Percentiles rank a stretch among this genome's conserved stretches.
Evolutionary conservation across 2,329 filamentous ascomycete genomes (phyloP).

Genomic region (Neopestalotiopsis sp.): DNA sequence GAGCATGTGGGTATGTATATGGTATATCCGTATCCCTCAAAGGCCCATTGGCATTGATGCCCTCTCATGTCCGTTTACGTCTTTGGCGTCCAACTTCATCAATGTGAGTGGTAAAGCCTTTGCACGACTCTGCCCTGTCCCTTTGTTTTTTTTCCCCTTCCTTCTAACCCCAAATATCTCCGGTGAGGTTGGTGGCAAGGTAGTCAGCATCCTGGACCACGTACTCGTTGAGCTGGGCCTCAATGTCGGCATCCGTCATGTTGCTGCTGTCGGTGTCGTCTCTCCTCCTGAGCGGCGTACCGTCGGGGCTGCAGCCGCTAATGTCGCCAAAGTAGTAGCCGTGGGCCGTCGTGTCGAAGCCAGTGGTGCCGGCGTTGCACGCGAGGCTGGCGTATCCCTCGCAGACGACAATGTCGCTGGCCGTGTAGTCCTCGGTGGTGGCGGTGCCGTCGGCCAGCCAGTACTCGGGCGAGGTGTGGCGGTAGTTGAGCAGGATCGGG

Average conservation of each 20-base stretch:
- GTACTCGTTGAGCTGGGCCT: conserved; percentile 31
- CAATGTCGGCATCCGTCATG: conserved; percentile 30
- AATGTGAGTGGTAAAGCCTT: neutral
- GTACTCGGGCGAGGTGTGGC: conserved; percentile 74
- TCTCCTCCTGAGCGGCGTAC: conserved; percentile 30
- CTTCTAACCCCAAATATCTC: conserved; percentile 16
- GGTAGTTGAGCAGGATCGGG: conserved; percentile 63
- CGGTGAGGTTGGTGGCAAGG: conserved; percentile 12
- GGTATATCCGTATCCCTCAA: neutral
- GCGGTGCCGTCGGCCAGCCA: conserved; percentile 54
- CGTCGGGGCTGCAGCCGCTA: conserved; percentile 42
- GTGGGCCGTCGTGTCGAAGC: conserved; percentile 53
- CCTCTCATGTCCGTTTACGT: neutral
- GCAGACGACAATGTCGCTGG: conserved; percentile 52
- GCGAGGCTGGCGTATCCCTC: conserved; percentile 49
- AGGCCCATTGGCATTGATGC: neutral
- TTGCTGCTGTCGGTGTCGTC: conserved; percentile 24
- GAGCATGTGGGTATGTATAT: conserved; percentile 1
- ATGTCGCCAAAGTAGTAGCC: conserved; percentile 54
- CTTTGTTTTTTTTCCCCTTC: neutral
- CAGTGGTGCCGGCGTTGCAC: conserved; percentile 58
- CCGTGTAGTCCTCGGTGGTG: conserved; percentile 41
- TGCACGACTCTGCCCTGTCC: neutral
- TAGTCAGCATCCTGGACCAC: conserved; percentile 30
- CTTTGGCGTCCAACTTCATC: too few species aligned